Base-by-base conservation (phyloP, 345 rosid species). In the Brassica cretica region DNA sequence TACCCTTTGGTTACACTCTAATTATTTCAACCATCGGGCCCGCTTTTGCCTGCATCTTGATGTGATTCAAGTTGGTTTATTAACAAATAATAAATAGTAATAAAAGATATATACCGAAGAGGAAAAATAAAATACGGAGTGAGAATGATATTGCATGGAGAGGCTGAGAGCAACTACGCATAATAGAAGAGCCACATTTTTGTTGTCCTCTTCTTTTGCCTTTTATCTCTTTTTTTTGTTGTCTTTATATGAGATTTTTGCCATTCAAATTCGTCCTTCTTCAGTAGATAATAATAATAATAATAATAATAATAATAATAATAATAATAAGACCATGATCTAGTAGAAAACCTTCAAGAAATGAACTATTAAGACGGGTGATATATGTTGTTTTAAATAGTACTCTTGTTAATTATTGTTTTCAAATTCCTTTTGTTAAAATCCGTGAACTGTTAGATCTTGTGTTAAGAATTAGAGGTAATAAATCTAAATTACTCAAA, bases 191-290 rank as follows among this genome's bases (percentile, higher is more conserved):
- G 55, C 55, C 74, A 78, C 78, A 73, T 49, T 78, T 72, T 63
- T 4, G 44, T 2, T 59, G 65, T 65, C 73, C 81, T 66, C 81
- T 78, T 73, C 82, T 73, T 78, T 78, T 78, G 63, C 78, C 14
- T 68, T 78, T 41, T 44, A 2, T 37, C 32, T 18, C 5, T 18
- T 15, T 18, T 64, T 32, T 14, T 5, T 68, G 3, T 49, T 63
- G 70, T 64, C 29, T 66, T 59, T 66, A 2, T 72, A 66, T 53
- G 7, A 58, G 46, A 39, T 72, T 62, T 62, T 62, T n/a, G 64
- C 58, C 77, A 66, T n/a, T 60, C 64, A 2, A 67, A 67, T 67
- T 46, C 29, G 41, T 16, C 30, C 25, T 39, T 25, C 27, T 12
- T 32, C 58, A 24, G 72, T 72, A 19, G 25, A 53, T 8, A 37